phyloP scores from a whole-genome alignment of 2,329 filamentous ascomycete genomes.

The Pseudogymnoascus sp. region DNA sequence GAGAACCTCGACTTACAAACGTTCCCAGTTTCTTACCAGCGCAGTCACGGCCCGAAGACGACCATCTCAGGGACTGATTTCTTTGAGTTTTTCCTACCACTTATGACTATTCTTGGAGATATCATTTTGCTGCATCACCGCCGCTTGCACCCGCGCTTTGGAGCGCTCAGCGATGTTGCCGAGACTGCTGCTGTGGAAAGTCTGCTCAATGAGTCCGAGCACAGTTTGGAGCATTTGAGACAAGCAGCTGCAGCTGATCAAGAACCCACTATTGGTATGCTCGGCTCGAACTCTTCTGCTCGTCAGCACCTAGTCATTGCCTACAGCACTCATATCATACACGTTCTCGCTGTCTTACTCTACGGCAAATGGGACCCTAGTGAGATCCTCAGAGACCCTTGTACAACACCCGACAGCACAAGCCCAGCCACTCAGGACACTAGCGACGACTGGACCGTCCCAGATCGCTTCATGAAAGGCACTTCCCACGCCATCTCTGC shows the following conservation, averaged over 20 bases:
- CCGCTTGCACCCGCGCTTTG: conserved; percentile 37
- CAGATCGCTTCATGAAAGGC: conserved; percentile 38
- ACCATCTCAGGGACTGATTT: conserved; percentile 37
- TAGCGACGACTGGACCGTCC: conserved; percentile 42
- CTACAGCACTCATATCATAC: background rate
- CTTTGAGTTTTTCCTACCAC: conserved; percentile 44
- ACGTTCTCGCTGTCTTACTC: conserved; percentile 11
- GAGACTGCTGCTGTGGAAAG: conserved; percentile 19
- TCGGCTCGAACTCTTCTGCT: background rate
- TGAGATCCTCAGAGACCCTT: conserved; percentile 41
- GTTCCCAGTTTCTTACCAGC: background rate
- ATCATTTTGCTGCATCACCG: conserved; percentile 42
- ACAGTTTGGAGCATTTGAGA: conserved; percentile 4
- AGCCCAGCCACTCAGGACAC: conserved; percentile 43
- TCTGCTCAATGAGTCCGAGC: conserved; percentile 11
- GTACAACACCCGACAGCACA: conserved; percentile 42
- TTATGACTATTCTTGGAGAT: conserved; percentile 43
- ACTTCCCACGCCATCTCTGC: conserved; percentile 42
- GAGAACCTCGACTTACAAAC: conserved; percentile 1
- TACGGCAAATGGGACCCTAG: conserved; percentile 34
- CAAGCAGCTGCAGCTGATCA: background rate
- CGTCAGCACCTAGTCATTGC: background rate
- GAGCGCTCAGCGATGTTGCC: conserved; percentile 29
- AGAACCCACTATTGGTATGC: background rate
- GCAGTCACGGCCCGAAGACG: conserved; percentile 31